These are phyloP conservation scores for Zygosaccharomyces bailii DNA, from an alignment of 805 yeast genomes.

Conservation along the genomic window DNA sequence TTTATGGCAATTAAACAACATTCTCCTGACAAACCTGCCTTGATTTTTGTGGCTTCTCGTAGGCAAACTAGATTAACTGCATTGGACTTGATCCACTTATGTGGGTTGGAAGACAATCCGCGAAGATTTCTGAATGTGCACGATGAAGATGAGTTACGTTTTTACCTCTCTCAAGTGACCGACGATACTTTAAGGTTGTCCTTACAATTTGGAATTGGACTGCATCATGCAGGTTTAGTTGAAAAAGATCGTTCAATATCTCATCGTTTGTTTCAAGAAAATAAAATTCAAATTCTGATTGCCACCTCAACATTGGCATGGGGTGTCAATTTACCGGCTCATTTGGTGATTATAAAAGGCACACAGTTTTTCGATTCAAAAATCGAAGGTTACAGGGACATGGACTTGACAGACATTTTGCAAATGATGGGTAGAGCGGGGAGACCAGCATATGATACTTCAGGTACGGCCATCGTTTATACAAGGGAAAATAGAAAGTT, in stretches of 20 bases:
- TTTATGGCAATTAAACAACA: conserved; percentile 90
- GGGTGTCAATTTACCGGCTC: conserved; percentile 99
- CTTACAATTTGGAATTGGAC: conserved; percentile 78
- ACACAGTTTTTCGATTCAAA: conserved; percentile 94
- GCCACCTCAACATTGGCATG: conserved; percentile 98
- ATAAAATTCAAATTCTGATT: conserved; percentile 83
- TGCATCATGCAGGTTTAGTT: conserved; percentile 96
- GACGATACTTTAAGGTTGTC: conserved; percentile 79
- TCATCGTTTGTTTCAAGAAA: conserved; percentile 78
- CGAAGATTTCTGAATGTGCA: conserved; percentile 67
- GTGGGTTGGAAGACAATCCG: conserved; percentile 55
- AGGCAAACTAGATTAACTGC: conserved; percentile 90
- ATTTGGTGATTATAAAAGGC: conserved; percentile 95
- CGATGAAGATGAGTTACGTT: conserved; percentile 73
- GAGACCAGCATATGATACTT: conserved; percentile 91
- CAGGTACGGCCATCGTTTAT: conserved; percentile 88
- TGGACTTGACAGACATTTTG: conserved; percentile 92
- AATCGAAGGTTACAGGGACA: conserved; percentile 88
- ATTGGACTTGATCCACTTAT: conserved; percentile 63
- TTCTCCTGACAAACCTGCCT: conserved; percentile 88
- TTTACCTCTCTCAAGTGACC: conserved; percentile 76
- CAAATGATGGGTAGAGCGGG: conserved; percentile 99
- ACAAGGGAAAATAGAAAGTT: conserved; percentile 78
- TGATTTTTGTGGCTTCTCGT: conserved; percentile 94
- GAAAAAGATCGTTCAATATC: conserved; percentile 84